Percentiles rank a stretch among this genome's conserved stretches.
phyloP scores from a whole-genome alignment of 2,329 filamentous ascomycete species.

The Stachybotrys chlorohalonatus region DNA sequence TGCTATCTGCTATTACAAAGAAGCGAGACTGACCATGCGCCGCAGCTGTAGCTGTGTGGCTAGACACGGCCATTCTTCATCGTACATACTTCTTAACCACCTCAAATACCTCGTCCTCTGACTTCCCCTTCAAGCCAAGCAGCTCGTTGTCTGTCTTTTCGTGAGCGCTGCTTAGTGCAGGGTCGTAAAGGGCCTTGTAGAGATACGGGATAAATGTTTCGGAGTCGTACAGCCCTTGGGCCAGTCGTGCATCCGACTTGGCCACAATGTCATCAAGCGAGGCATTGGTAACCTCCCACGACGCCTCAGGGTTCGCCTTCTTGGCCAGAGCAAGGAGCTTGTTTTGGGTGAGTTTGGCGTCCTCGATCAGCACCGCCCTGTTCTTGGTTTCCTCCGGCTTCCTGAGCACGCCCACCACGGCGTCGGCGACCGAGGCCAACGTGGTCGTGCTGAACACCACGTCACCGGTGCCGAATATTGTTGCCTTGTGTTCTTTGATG shows the following conservation, averaged over 20 bases:
- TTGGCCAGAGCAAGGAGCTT: constrained; percentile 36
- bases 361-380: constrained; percentile 34
- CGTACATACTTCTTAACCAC: constrained; percentile 11
- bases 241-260: constrained; percentile 18
- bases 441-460: constrained; percentile 36
- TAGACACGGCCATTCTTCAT: neutral
- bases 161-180: constrained; percentile 21
- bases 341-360: constrained; percentile 35
- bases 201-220: constrained; percentile 24
- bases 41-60: too few species aligned
- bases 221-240: constrained; percentile 17
- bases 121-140: constrained; percentile 32
- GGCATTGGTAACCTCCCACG: constrained; percentile 33
- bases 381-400: constrained; percentile 46
- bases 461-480: constrained; percentile 42
- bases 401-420: constrained; percentile 37
- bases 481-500: constrained; percentile 24
- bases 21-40: too few species aligned
- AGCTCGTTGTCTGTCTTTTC: constrained; percentile 32
- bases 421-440: constrained; percentile 34
- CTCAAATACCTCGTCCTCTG: constrained; percentile 28
- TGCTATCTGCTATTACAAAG: too few species aligned
- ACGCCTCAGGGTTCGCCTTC: constrained; percentile 33
- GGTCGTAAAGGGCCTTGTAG: constrained; percentile 18
- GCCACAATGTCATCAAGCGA: constrained; percentile 17